These are phyloP conservation scores for Trifolium repens DNA, from an alignment of 306 rosid genomes.

Conservation along the genomic window DNA sequence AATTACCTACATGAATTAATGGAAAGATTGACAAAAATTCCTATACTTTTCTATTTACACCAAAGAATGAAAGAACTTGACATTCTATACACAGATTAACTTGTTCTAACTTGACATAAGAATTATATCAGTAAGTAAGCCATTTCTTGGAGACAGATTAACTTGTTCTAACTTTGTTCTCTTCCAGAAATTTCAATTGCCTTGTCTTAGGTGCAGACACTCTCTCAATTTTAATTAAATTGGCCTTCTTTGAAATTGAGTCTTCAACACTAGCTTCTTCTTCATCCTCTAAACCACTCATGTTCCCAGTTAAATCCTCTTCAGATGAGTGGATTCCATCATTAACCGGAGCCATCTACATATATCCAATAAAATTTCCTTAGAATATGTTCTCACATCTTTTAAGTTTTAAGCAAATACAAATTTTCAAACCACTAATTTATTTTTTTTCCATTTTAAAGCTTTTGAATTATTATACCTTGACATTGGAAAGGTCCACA, in stretches of 20 bases:
- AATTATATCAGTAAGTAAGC: constrained; percentile 8
- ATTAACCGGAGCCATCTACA: constrained; percentile 72
- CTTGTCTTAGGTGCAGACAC: constrained; percentile 37
- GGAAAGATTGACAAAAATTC: constrained; percentile 47
- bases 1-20: constrained; percentile 36
- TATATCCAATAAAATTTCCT: constrained; percentile 41
- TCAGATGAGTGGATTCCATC: constrained; percentile 68
- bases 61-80: constrained; percentile 48
- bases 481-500: constrained; percentile 67
- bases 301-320: constrained; percentile 57
- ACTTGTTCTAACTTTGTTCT: constrained; percentile 46
- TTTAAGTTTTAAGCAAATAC: constrained; percentile 5
- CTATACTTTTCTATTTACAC: constrained; percentile 51
- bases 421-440: constrained; percentile 6
- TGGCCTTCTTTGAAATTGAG: constrained; percentile 24
- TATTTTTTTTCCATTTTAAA: background rate
- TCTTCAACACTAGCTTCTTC: constrained; percentile 42
- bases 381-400: constrained; percentile 19
- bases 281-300: constrained; percentile 55
- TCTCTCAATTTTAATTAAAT: constrained; percentile 40
- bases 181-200: constrained; percentile 39
- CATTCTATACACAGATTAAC: constrained; percentile 30
- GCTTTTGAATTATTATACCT: constrained; percentile 52
- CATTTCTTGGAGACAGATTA: constrained; percentile 63
- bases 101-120: too few relatives aligned